phyloP scores from a whole-genome alignment of 2,329 filamentous ascomycete genomes.

The Lasiodiplodia hormozganensis region DNA sequence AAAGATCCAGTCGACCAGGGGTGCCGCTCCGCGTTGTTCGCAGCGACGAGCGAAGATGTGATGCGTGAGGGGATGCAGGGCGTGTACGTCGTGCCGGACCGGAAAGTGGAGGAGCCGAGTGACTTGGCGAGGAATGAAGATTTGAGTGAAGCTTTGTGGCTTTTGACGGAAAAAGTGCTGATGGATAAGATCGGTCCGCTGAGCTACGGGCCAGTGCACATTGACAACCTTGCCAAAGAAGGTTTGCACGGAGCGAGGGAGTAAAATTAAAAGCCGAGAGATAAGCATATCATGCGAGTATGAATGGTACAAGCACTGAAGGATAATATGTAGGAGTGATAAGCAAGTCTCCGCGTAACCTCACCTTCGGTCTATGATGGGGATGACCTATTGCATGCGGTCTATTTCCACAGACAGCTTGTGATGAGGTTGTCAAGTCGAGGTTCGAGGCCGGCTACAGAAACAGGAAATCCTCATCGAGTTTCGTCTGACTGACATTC shows the following conservation, averaged over 20 bases:
- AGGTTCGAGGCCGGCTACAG: background rate
- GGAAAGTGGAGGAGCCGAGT: constrained; percentile 53
- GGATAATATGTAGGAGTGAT: background rate
- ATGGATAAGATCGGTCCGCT: constrained; percentile 47
- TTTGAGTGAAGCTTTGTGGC: constrained; percentile 55
- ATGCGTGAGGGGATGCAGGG: constrained; percentile 54
- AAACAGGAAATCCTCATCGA: background rate
- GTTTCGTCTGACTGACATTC: background rate
- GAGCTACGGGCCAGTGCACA: constrained; percentile 25
- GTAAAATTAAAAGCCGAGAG: background rate
- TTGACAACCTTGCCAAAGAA: constrained; percentile 19
- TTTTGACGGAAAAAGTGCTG: constrained; percentile 53
- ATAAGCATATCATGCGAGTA: background rate
- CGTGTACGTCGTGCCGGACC: constrained; percentile 57
- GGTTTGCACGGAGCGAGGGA: constrained; percentile 11
- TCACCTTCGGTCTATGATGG: background rate
- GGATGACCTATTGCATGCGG: background rate
- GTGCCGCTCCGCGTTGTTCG: constrained; percentile 57
- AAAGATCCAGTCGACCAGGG: constrained; percentile 57
- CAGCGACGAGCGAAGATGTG: constrained; percentile 54
- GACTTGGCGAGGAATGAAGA: constrained; percentile 52
- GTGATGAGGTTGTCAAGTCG: background rate
- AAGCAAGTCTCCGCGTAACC: background rate
- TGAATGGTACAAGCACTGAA: background rate
- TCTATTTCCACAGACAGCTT: background rate